Percentiles rank a stretch among this genome's conserved stretches.
These are phyloP conservation scores for Entamoeba histolytica DNA, from an alignment of 208 protist genomes.

Conservation along the genomic window DNA sequence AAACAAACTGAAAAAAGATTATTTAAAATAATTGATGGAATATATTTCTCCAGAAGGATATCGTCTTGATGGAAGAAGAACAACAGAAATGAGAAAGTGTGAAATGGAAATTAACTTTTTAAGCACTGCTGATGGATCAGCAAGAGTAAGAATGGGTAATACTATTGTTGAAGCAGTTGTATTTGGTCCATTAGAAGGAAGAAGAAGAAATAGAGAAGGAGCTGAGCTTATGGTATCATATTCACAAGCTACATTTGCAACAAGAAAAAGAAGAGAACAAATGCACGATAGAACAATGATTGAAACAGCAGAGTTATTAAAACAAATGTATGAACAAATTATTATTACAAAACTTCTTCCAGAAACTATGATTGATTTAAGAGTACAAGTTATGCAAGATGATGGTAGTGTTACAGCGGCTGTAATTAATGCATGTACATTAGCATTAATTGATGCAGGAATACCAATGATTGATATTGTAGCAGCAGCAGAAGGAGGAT, in stretches of 20 bases:
- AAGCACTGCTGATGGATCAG: background rate
- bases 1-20: background rate
- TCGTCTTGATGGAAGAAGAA: background rate
- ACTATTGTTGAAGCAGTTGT: background rate
- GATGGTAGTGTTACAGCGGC: background rate
- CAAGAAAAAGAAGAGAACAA: background rate
- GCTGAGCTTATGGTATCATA: background rate
- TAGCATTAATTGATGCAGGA: constrained; percentile 14
- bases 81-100: background rate
- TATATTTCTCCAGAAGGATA: background rate
- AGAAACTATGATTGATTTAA: background rate
- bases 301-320: background rate
- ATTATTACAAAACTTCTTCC: background rate
- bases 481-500: background rate
- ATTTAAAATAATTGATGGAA: background rate
- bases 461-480: constrained; percentile 12
- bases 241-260: background rate
- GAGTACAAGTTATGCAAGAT: background rate
- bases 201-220: background rate
- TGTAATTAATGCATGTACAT: constrained; percentile 7
- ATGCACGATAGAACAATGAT: background rate
- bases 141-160: background rate
- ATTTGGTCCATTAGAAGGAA: background rate
- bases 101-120: background rate
- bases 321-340: background rate